Conservation (phyloP, 176 grass and related monocot genomes). For the Oryza rufipogon region DNA sequence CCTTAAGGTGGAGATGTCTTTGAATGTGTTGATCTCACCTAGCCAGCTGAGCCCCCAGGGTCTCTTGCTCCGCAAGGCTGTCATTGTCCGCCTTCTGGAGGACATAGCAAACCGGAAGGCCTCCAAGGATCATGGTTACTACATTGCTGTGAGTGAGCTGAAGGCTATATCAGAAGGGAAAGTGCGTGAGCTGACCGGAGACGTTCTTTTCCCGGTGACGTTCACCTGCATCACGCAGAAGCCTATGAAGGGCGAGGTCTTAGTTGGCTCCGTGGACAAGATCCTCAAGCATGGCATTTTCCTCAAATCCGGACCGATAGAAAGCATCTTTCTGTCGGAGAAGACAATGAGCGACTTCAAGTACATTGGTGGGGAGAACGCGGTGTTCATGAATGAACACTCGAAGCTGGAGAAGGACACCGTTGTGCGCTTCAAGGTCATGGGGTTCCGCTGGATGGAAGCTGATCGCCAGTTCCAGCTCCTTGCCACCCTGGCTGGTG, state of each 20-base stretch:
- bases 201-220: conserved; percentile 77
- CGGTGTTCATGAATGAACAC: conserved; percentile 69
- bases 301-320: conserved; percentile 78
- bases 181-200: conserved; percentile 76
- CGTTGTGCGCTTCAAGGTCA: conserved; percentile 73
- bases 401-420: conserved; percentile 85
- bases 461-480: conserved; percentile 83
- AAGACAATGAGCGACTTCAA: conserved; percentile 75
- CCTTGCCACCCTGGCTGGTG: conserved; percentile 75
- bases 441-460: conserved; percentile 89
- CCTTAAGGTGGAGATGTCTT: conserved; percentile 74
- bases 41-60: conserved; percentile 64
- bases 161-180: conserved; percentile 77
- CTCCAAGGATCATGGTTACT: conserved; percentile 96
- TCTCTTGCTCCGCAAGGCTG: conserved; percentile 78
- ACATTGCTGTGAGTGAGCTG: conserved; percentile 65
- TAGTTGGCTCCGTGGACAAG: conserved; percentile 69
- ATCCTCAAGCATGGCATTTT: conserved; percentile 92
- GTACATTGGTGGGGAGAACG: conserved; percentile 80
- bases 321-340: conserved; percentile 81
- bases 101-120: conserved; percentile 82
- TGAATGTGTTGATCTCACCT: conserved; percentile 86
- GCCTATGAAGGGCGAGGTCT: conserved; percentile 79
- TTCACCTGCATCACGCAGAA: conserved; percentile 82
- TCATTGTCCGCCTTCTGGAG: conserved; percentile 79